These are phyloP conservation scores for Dictyostelium discoideum DNA, from an alignment of 78 protist genomes.

Conservation along the genomic window DNA sequence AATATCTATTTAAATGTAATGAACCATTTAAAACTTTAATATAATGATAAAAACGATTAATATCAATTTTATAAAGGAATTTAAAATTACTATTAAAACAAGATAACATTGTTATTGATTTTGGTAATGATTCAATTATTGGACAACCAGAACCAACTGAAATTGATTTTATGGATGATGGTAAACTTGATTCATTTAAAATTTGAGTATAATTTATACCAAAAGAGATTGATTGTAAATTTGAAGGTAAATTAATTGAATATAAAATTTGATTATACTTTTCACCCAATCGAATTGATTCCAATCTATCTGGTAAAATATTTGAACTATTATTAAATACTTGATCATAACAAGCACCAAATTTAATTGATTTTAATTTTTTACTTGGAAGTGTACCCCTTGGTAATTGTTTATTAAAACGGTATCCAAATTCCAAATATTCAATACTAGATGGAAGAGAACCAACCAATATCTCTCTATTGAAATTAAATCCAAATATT, in stretches of 20 bases:
- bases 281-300: background rate
- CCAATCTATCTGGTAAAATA: background rate
- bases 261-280: background rate
- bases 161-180: background rate
- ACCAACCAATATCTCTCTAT: background rate
- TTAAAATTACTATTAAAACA: background rate
- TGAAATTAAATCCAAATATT: background rate
- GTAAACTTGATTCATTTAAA: background rate
- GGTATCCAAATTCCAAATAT: background rate
- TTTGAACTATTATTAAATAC: background rate
- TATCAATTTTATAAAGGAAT: background rate
- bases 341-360: constrained; percentile 1
- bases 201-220: background rate
- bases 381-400: background rate
- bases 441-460: background rate
- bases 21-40: background rate
- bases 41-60: background rate
- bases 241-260: background rate
- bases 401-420: background rate
- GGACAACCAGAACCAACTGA: background rate
- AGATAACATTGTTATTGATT: background rate
- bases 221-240: background rate
- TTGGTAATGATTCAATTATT: background rate
- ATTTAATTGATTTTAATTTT: background rate
- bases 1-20: background rate